These are phyloP conservation scores for Fusarium abutilonis DNA, from an alignment of 2,329 filamentous ascomycete species.

Conservation along the genomic window DNA sequence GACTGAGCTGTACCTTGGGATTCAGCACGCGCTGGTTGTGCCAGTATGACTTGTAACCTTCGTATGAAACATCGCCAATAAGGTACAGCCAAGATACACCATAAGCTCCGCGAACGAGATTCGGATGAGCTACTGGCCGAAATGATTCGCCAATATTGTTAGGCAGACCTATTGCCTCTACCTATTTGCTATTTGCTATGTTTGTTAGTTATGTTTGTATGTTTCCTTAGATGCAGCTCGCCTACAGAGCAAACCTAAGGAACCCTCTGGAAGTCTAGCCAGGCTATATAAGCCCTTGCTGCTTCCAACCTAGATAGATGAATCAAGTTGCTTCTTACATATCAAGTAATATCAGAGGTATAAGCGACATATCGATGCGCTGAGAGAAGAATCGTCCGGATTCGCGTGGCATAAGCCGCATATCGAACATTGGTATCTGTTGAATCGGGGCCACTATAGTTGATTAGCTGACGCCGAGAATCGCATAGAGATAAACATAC, in stretches of 20 bases:
- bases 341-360: constrained; percentile 90
- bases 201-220: no score
- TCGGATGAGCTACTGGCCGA: constrained; percentile 88
- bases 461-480: constrained; percentile 22
- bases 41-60: constrained; percentile 94
- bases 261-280: no score
- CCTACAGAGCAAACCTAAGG: no score
- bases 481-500: constrained; percentile 60
- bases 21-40: constrained; percentile 81
- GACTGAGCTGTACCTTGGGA: constrained; percentile 68
- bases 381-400: constrained; percentile 86
- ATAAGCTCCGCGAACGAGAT: constrained; percentile 83
- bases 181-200: no score
- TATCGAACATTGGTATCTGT: constrained; percentile 90
- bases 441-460: constrained; percentile 67
- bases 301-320: no score
- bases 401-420: constrained; percentile 86
- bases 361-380: constrained; percentile 98
- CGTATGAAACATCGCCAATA: constrained; percentile 86
- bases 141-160: constrained; percentile 99
- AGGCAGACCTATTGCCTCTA: no score
- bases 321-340: no score
- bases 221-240: no score
- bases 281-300: no score
- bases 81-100: constrained; percentile 94